Conservation (phyloP, 345 rosid genomes). For the Triadica sebifera region DNA sequence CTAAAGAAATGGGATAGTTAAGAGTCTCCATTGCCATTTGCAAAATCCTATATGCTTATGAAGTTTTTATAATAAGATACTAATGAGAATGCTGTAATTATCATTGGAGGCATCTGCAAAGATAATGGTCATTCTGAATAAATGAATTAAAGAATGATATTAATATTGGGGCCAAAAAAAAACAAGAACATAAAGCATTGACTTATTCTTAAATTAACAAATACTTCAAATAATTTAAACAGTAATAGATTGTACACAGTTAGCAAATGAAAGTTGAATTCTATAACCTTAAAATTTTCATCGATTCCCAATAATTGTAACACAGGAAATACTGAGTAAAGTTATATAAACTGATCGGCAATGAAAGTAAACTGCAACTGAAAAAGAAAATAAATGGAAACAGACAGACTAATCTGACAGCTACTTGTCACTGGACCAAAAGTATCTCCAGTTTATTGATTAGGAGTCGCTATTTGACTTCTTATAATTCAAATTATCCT, state of each 20-base stretch:
- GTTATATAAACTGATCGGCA: too few relatives aligned
- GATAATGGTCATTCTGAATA: neutral
- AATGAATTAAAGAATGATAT: neutral
- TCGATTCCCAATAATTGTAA: neutral
- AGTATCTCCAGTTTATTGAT: too few relatives aligned
- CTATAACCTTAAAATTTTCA: neutral
- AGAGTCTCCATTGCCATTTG: neutral
- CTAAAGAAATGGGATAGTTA: slow-evolving; percentile 34
- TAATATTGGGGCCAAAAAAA: too few relatives aligned
- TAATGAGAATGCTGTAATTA: neutral
- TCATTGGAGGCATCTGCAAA: neutral
- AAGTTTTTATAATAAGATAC: neutral
- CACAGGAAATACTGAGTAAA: neutral
- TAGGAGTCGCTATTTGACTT: too few relatives aligned
- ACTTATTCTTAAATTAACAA: neutral
- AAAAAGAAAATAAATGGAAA: too few relatives aligned
- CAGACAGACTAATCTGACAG: too few relatives aligned
- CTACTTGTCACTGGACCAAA: too few relatives aligned
- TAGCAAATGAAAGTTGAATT: neutral
- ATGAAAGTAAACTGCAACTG: too few relatives aligned
- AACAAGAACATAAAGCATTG: too few relatives aligned
- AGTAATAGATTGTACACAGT: neutral
- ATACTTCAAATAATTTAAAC: neutral
- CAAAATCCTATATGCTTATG: neutral
- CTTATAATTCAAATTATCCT: neutral